These are phyloP conservation scores for Macrocybe gigantea DNA, from an alignment of 768 basidiomycete species.

Conservation along the genomic window DNA sequence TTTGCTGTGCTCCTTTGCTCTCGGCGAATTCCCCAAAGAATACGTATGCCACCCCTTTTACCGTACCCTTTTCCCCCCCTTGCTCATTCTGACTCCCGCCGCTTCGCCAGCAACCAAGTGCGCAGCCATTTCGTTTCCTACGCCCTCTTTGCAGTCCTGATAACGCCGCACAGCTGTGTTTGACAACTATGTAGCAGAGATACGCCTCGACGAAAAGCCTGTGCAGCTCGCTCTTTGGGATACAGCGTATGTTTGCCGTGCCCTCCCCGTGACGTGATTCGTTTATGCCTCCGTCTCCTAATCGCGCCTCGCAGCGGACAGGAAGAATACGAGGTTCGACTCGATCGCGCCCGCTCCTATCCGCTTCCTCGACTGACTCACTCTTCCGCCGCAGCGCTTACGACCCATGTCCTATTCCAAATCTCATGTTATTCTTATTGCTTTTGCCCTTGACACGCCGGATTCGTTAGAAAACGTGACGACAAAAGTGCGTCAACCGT, in stretches of 20 bases:
- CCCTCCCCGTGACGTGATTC: conserved; percentile 4
- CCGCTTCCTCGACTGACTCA: conserved; percentile 1
- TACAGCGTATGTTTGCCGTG: conserved; percentile 74
- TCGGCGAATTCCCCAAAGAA: conserved; percentile 94
- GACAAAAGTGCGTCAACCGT: conserved; percentile 58
- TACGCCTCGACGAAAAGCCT: conserved; percentile 93
- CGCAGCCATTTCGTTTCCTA: conserved; percentile 20
- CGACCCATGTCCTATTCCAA: conserved; percentile 97
- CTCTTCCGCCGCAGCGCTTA: conserved; percentile 53
- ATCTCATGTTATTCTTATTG: conserved; percentile 98
- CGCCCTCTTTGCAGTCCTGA: background rate
- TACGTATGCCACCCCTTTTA: conserved; percentile 56
- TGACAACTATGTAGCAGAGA: conserved; percentile 99
- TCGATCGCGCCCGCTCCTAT: conserved; percentile 1
- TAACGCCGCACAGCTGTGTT: conserved; percentile 66
- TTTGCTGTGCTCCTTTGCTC: conserved; percentile 83
- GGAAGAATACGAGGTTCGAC: conserved; percentile 91
- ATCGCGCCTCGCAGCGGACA: conserved; percentile 60
- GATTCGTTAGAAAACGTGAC: conserved; percentile 96
- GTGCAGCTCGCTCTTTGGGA: conserved; percentile 98
- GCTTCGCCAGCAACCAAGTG: conserved; percentile 51
- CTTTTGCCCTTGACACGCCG: conserved; percentile 92
- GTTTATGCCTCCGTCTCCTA: conserved; percentile 9
- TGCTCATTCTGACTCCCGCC: conserved; percentile 2
- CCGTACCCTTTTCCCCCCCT: conserved; percentile 2